A percentile compares a stretch with the other conserved stretches of the same genome.
These are phyloP conservation scores for Suillus tomentosus DNA, from an alignment of 768 basidiomycete genomes.

Conservation along the genomic window DNA sequence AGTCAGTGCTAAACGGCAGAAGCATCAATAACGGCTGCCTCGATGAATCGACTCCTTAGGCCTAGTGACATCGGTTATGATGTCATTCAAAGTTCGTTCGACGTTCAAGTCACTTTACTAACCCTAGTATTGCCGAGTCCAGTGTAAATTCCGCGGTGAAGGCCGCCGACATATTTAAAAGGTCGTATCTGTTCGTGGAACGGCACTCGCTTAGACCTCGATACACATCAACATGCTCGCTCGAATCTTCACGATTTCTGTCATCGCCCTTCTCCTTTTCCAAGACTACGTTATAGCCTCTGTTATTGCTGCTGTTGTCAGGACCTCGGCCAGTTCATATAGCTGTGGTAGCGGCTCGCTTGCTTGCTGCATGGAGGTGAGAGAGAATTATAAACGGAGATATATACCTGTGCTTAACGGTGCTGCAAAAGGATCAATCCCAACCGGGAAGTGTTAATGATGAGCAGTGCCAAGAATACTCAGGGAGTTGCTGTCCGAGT, in stretches of 20 bases:
- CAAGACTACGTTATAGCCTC: neutral
- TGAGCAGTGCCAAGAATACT: neutral
- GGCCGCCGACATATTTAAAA: neutral
- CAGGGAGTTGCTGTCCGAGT: neutral
- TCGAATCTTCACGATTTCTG: neutral
- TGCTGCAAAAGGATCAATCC: neutral
- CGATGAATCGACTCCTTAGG: neutral
- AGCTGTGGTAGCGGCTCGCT: neutral
- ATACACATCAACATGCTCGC: neutral
- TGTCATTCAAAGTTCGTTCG: neutral
- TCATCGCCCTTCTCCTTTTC: neutral
- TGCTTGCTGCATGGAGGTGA: constrained; percentile 1
- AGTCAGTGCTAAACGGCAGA: too few species aligned
- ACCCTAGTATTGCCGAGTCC: too few species aligned
- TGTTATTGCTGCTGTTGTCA: neutral
- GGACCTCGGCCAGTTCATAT: neutral
- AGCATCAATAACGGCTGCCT: too few species aligned
- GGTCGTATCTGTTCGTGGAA: neutral
- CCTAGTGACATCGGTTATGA: neutral
- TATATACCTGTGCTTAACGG: neutral
- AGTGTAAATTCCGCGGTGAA: too few species aligned
- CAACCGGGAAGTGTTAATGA: neutral
- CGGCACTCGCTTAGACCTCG: neutral
- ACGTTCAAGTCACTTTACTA: neutral
- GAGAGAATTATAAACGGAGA: neutral